phyloP scores from a whole-genome alignment of 2,329 filamentous ascomycete species.

The Exophiala phaeomuriformis region DNA sequence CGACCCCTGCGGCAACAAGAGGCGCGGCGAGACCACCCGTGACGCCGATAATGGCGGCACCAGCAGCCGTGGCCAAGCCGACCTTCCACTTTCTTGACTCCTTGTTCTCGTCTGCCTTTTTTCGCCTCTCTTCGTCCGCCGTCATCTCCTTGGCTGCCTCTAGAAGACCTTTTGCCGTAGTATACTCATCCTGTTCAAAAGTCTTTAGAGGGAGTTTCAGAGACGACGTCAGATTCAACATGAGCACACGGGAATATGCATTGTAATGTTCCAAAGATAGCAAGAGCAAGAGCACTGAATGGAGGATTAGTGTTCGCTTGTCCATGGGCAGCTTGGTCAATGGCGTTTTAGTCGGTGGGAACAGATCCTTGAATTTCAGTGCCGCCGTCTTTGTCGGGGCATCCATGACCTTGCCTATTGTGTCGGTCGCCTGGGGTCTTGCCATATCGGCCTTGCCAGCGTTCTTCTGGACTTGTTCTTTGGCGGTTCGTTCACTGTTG shows the following conservation, averaged over 20 bases:
- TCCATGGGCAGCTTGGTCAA: slow-evolving; percentile 54
- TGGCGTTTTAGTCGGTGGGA: slow-evolving; percentile 53
- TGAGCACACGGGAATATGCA: slow-evolving; percentile 63
- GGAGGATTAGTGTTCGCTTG: slow-evolving; percentile 60
- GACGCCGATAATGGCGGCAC: slow-evolving; percentile 75
- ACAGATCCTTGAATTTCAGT: slow-evolving; percentile 41
- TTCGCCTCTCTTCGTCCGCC: slow-evolving; percentile 68
- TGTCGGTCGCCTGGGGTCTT: slow-evolving; percentile 14
- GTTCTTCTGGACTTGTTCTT: slow-evolving; percentile 31
- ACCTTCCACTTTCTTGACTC: slow-evolving; percentile 68
- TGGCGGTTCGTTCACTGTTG: slow-evolving; percentile 41
- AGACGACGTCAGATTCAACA: slow-evolving; percentile 63
- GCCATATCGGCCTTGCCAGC: slow-evolving; percentile 11
- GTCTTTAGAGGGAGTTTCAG: slow-evolving; percentile 59
- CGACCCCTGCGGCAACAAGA: slow-evolving; percentile 69
- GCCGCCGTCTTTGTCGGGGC: slow-evolving; percentile 12
- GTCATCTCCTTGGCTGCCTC: slow-evolving; percentile 69
- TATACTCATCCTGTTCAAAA: slow-evolving; percentile 64
- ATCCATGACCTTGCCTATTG: slow-evolving; percentile 14
- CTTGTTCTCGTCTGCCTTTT: slow-evolving; percentile 60
- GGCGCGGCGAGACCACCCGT: slow-evolving; percentile 74
- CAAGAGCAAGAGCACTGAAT: slow-evolving; percentile 63
- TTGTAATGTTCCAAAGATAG: slow-evolving; percentile 72
- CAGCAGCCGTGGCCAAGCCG: slow-evolving; percentile 77
- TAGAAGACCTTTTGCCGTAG: slow-evolving; percentile 66